These are phyloP conservation scores for Trametes sp. DNA, from an alignment of 1,284 basidiomycete species.

Conservation along the genomic window DNA sequence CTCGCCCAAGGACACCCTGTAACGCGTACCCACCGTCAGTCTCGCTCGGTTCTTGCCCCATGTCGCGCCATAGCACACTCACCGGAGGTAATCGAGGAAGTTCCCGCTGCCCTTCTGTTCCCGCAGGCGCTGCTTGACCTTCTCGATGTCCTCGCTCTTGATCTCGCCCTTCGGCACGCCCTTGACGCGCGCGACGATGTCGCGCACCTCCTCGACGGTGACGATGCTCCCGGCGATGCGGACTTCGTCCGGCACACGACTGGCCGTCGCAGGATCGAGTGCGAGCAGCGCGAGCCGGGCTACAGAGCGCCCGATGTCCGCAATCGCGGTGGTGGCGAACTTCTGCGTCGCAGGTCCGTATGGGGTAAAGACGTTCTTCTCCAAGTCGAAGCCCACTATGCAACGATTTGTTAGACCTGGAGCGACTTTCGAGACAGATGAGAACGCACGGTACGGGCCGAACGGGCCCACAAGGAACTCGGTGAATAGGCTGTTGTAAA, in stretches of 20 bases:
- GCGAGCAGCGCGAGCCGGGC: slow-evolving; percentile 27
- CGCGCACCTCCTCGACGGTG: slow-evolving; percentile 18
- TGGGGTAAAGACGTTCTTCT: slow-evolving; percentile 29
- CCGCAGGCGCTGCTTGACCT: slow-evolving; percentile 24
- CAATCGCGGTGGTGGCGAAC: slow-evolving; percentile 34
- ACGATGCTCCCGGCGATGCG: slow-evolving; percentile 25
- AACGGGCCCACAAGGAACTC: slow-evolving; percentile 30
- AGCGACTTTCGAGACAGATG: not conserved
- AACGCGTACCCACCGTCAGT: not conserved
- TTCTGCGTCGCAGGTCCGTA: slow-evolving; percentile 30
- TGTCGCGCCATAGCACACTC: not conserved
- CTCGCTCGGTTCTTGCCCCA: not conserved
- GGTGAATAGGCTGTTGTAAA: slow-evolving; percentile 38
- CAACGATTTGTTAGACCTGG: slow-evolving; percentile 2
- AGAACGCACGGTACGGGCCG: slow-evolving; percentile 17
- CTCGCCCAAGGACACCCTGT: slow-evolving; percentile 33
- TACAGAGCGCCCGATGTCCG: slow-evolving; percentile 37
- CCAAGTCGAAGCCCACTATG: slow-evolving; percentile 36
- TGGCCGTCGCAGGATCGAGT: slow-evolving; percentile 20
- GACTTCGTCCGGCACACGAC: slow-evolving; percentile 30
- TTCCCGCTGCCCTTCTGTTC: slow-evolving; percentile 9
- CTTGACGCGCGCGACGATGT: slow-evolving; percentile 17
- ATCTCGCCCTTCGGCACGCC: slow-evolving; percentile 21
- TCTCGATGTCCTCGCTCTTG: slow-evolving; percentile 21
- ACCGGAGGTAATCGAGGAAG: slow-evolving; percentile 15